These are phyloP conservation scores for Hirsutella rhossiliensis DNA, from an alignment of 2,329 filamentous ascomycete genomes.

Conservation along the genomic window DNA sequence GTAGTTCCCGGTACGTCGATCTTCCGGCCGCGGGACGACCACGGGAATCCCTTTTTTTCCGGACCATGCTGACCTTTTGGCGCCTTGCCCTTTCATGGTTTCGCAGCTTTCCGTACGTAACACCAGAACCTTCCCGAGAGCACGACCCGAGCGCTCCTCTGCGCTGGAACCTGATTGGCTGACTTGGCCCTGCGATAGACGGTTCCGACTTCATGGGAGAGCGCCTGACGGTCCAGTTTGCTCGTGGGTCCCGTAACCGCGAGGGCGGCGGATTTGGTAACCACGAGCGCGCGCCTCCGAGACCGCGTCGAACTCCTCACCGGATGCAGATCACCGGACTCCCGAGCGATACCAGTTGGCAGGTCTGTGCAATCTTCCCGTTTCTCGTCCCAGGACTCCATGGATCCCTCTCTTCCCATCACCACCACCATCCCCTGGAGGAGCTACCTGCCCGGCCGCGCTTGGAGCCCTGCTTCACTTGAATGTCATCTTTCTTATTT, in stretches of 20 bases:
- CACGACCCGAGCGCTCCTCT: background rate
- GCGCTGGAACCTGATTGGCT: background rate
- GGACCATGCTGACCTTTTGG: conserved; percentile 10
- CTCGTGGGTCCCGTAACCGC: conserved; percentile 62
- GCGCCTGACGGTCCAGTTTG: conserved; percentile 95
- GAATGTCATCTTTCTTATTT: conserved; percentile 1
- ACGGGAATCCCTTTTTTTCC: too few relatives aligned
- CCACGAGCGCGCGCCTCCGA: conserved; percentile 48
- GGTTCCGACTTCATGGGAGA: conserved; percentile 97
- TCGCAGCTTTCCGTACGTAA: conserved; percentile 49
- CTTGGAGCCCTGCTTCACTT: conserved; percentile 7
- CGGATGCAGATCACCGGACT: conserved; percentile 98
- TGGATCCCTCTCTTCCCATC: conserved; percentile 19
- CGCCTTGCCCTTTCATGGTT: background rate
- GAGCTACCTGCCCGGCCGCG: conserved; percentile 8
- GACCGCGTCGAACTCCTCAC: conserved; percentile 86
- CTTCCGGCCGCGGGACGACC: background rate
- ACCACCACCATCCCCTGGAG: conserved; percentile 14
- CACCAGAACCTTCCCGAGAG: conserved; percentile 1
- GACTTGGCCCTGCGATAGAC: conserved; percentile 41
- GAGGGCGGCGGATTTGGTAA: conserved; percentile 32
- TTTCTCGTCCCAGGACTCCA: conserved; percentile 37
- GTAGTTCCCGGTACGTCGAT: conserved; percentile 79
- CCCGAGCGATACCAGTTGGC: conserved; percentile 98
- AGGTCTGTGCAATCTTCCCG: conserved; percentile 76